Base-by-base conservation (phyloP, 495 filamentous ascomycete genomes). In the Penicillium lagena region DNA sequence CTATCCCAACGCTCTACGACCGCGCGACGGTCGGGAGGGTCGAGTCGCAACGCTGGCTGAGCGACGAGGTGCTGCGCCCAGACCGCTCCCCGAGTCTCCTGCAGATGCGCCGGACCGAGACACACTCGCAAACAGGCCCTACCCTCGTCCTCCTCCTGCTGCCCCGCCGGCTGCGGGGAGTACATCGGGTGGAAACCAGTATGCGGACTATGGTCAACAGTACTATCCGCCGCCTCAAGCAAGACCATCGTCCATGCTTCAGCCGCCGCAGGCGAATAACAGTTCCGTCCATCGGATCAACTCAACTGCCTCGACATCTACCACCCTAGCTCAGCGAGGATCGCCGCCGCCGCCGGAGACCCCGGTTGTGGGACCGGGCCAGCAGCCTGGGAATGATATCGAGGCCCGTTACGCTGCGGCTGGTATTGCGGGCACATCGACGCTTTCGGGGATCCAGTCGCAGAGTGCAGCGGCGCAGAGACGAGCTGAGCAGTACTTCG, bases 291-390 rank as follows among this genome's bases (percentile, higher is more conserved):
- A 90, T 65, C 80, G 90, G 17, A 80, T 94, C 50, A 83, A 81
- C 41, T 94, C 89, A 0, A 90, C 86, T 27, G 89, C 90, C 12
- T 96, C 93, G 1, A 95, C 81, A 0, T 95, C 90, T 2, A 98
- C 93, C 7, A 97, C 94, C 9, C 78, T 87, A 45, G 93, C 91
- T 29, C 85, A 89, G 59, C 79, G 93, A 50, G 93, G 93, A 13
- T 96, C 91, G 14, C 93, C 93, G 2, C 90, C 94, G 7, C 93
- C 93, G 4, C 93, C 93, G 4, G 94, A 97, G 60, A 97, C 93
- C 0, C 93, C 93, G n/a, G 76, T 90, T 35, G 77, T 86, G 9
- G 84, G 84, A 33, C 84, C 85, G 3, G 78, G 77, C 13, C 78
- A 77, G 43, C 72, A 81, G 28, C 79, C 85, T 2, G 80, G 81